Evolutionary conservation across 1,139 yeast species (phyloP).

Genomic region (Candida smagusa): DNA sequence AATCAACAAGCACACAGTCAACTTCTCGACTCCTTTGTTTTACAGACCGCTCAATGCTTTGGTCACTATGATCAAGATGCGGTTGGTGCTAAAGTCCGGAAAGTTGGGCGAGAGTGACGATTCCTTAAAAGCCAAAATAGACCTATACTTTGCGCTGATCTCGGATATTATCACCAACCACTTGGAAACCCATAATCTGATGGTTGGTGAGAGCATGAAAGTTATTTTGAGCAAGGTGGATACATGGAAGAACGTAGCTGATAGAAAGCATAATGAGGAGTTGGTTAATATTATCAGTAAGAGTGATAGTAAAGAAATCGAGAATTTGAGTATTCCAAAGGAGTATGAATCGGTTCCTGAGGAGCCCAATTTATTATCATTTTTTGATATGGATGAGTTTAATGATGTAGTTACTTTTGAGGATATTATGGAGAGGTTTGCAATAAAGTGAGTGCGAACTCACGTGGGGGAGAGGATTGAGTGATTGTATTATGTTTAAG

Average conservation of each 20-base stretch:
- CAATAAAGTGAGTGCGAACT: too few relatives aligned
- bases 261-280: conserved; percentile 13
- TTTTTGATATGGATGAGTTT: neutral
- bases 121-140: conserved; percentile 29
- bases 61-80: conserved; percentile 43
- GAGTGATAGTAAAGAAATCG: conserved; percentile 46
- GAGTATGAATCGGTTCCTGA: conserved; percentile 8
- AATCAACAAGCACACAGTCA: conserved; percentile 33
- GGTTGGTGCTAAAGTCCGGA: conserved; percentile 41
- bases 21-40: conserved; percentile 52
- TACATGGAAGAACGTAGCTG: conserved; percentile 48
- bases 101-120: conserved; percentile 14
- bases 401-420: conserved; percentile 18
- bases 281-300: conserved; percentile 43
- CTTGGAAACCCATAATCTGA: conserved; percentile 25
- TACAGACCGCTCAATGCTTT: conserved; percentile 57
- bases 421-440: conserved; percentile 22
- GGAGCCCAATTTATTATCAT: neutral
- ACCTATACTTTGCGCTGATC: conserved; percentile 31
- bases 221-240: conserved; percentile 41
- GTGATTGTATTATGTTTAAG: too few relatives aligned
- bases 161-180: conserved; percentile 20
- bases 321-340: conserved; percentile 37
- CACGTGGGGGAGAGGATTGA: too few relatives aligned
- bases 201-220: conserved; percentile 41